Base-by-base conservation (phyloP, 2,329 filamentous ascomycete species). In the Botryosphaeria dothidea region DNA sequence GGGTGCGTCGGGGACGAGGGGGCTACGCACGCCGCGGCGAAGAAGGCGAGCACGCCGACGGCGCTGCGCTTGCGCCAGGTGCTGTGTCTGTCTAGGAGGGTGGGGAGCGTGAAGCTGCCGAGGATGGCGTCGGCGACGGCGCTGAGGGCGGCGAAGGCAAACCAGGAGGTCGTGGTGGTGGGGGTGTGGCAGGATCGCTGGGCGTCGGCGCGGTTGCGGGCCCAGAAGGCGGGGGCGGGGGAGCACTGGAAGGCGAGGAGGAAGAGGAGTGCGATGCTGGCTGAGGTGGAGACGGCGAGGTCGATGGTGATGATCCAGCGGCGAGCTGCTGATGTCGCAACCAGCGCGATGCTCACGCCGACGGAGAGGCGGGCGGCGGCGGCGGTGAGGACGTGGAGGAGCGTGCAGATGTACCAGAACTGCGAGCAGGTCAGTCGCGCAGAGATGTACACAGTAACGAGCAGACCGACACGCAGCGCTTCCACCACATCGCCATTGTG, bases 401-500 rank as follows among this genome's bases (percentile, higher is more conserved):
- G 52, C 8, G 43, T 58, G 62, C 41, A 48, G 9, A 43, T 25
- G 17, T 58, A 64, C 41, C 51, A 58, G 21, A 64, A 64, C 62
- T 64, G 43, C 25, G 54, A 43, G 15, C 5, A 3, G 11, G 17
- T 54, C 11, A 43, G 25, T 5, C 17, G 21, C 23, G 41, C 9
- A 27, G 15, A 3, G 8, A 15, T 4, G 21, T 4, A 29, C 3
- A 8, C 19, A 17, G 19, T 13, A 17, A 8, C 7, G 4, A 15
- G 19, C 4, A 11, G 11, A 41, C 46, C 21, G 27, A 57, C 62
- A 8, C 52, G 49, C 13, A 64, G 41, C 8, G 62, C 62, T 29
- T 57, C 62, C 15, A 57, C 62, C n/a, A 64, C 62, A 21, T 64
- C 62, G 29, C 62, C 62, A 4, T 64, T 46, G 21, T 64, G 49